Conservation (phyloP, 163 green algal species). For the Picocystis sp. region DNA sequence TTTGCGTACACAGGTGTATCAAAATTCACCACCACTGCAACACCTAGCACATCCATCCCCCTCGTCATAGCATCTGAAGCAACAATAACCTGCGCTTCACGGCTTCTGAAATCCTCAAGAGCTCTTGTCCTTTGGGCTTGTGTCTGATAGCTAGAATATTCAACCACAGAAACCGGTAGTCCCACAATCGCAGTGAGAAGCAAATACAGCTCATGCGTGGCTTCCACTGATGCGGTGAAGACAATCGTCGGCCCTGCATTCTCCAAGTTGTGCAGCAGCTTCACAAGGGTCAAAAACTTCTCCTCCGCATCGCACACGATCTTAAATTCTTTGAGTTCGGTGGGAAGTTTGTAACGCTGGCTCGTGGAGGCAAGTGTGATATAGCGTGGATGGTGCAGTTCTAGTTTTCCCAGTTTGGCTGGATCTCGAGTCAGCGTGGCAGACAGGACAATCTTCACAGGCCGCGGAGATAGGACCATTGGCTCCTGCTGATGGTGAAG, state of each 20-base stretch:
- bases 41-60: slow-evolving; percentile 72
- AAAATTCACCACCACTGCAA: slow-evolving; percentile 74
- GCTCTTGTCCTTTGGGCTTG: slow-evolving; percentile 10
- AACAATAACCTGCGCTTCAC: slow-evolving; percentile 48
- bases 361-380: slow-evolving; percentile 29
- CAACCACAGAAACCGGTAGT: slow-evolving; percentile 8
- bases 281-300: slow-evolving; percentile 64
- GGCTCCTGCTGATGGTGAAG: not conserved
- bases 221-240: slow-evolving; percentile 65
- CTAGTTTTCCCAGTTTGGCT: slow-evolving; percentile 38
- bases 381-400: slow-evolving; percentile 57
- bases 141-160: slow-evolving; percentile 45
- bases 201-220: slow-evolving; percentile 52
- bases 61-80: slow-evolving; percentile 78
- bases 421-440: slow-evolving; percentile 85
- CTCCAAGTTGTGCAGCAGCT: slow-evolving; percentile 41
- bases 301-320: slow-evolving; percentile 36
- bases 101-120: slow-evolving; percentile 13
- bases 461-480: slow-evolving; percentile 7
- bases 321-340: slow-evolving; percentile 46
- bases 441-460: slow-evolving; percentile 81
- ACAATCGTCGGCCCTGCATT: slow-evolving; percentile 31
- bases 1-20: slow-evolving; percentile 75
- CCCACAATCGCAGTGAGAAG: slow-evolving; percentile 10
- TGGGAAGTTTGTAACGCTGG: slow-evolving; percentile 44